A percentile compares a stretch with the other conserved stretches of the same genome.
These are phyloP conservation scores for Pestalotiopsis sp. DNA, from an alignment of 2,329 filamentous ascomycete genomes.

Conservation along the genomic window DNA sequence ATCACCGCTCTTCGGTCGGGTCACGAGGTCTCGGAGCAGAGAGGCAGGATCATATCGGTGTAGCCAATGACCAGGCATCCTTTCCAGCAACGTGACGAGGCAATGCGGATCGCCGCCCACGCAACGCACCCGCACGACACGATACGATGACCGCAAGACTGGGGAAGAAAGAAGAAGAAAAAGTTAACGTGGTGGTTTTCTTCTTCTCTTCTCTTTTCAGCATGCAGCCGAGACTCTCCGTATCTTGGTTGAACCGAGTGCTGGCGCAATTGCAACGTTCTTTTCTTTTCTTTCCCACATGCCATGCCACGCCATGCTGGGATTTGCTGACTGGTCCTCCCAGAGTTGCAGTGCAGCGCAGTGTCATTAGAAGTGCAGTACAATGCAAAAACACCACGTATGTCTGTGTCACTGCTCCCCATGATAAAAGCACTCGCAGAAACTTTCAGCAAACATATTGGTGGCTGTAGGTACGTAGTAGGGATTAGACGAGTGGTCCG, in stretches of 20 bases:
- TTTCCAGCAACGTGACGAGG: constrained; percentile 2
- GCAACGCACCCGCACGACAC: neutral
- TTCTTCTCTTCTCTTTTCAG: neutral
- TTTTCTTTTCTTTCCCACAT: neutral
- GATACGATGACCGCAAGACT: neutral
- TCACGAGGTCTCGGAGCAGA: constrained; percentile 5
- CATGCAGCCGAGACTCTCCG: neutral
- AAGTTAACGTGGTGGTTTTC: neutral
- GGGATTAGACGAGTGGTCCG: neutral
- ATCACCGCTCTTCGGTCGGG: constrained; percentile 6
- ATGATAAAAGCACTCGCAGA: neutral
- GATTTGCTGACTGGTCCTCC: neutral
- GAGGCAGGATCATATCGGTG: neutral
- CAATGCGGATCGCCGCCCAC: neutral
- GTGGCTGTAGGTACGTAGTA: neutral
- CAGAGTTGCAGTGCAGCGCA: neutral
- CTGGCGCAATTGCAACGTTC: neutral
- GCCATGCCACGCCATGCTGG: neutral
- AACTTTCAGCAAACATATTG: neutral
- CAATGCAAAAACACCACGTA: neutral
- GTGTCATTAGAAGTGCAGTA: too few species aligned
- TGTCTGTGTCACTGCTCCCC: neutral
- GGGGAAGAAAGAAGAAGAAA: neutral
- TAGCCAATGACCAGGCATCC: neutral
- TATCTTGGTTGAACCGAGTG: neutral